These are phyloP conservation scores for Epichloe elymi DNA, from an alignment of 2,329 filamentous ascomycete species.

Conservation along the genomic window DNA sequence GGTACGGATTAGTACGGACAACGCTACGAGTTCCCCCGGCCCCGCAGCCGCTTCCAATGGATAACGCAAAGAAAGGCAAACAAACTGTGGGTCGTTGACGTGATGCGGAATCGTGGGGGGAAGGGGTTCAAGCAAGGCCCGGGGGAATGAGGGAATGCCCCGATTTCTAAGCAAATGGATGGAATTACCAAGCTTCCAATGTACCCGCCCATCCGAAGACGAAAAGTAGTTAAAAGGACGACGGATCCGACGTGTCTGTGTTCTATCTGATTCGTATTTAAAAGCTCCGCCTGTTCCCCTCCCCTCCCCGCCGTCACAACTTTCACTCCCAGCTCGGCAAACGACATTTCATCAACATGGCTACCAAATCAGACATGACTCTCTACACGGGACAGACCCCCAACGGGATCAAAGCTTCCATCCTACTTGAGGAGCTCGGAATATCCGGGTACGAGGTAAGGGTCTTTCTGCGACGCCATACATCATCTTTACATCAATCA, in stretches of 20 bases:
- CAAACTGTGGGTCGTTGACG: neutral
- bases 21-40: no score
- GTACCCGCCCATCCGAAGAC: no score
- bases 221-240: no score
- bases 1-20: no score
- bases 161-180: neutral
- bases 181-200: neutral
- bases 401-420: conserved; percentile 83
- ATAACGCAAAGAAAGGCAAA: neutral
- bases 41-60: no score
- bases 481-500: neutral
- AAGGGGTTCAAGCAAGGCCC: no score
- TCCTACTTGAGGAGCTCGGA: conserved; percentile 73
- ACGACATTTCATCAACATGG: neutral
- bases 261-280: no score
- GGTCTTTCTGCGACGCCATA: neutral
- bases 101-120: neutral
- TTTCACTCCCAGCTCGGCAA: no score
- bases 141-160: neutral
- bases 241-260: no score
- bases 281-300: no score
- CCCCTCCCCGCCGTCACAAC: no score
- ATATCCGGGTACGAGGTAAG: conserved; percentile 57
- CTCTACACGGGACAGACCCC: conserved; percentile 76
- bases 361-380: conserved; percentile 47